Evolutionary conservation across 257 asterid genomes (phyloP).

Genomic region (Petrea volubilis): DNA sequence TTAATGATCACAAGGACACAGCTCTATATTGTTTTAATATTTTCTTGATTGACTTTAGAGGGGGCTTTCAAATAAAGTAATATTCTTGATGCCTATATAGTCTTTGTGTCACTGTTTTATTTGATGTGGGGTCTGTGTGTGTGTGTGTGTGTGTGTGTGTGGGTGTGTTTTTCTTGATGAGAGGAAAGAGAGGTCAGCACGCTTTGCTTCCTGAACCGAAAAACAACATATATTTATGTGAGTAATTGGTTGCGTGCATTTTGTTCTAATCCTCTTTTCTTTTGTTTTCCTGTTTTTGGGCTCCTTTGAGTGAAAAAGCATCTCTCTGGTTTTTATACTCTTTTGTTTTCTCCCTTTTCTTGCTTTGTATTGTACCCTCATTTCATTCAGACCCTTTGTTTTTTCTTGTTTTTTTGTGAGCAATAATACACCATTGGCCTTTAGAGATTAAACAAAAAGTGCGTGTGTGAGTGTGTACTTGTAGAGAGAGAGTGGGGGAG

Average conservation of each 20-base stretch:
- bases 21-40: constrained; percentile 14
- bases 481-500: not conserved
- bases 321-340: constrained; percentile 18
- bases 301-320: constrained; percentile 22
- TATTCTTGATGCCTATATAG: constrained; percentile 16
- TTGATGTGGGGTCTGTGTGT: not conserved
- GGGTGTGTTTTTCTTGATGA: constrained; percentile 3
- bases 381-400: not conserved
- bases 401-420: not conserved
- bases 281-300: constrained; percentile 21
- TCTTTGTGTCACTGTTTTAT: constrained; percentile 27
- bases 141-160: not conserved
- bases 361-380: not conserved
- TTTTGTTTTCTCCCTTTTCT: not conserved
- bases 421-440: not conserved
- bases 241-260: constrained; percentile 70
- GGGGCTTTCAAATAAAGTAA: not conserved
- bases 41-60: constrained; percentile 29
- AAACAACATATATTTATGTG: constrained; percentile 17
- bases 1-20: not conserved
- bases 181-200: constrained; percentile 36
- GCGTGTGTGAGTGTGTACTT: not conserved
- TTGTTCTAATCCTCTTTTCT: constrained; percentile 33
- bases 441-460: not conserved
- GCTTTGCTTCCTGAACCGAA: constrained; percentile 52